A percentile compares a stretch with the other conserved stretches of the same genome.
These are phyloP conservation scores for Cydonia oblonga DNA, from an alignment of 331 rosid genomes.

Conservation along the genomic window DNA sequence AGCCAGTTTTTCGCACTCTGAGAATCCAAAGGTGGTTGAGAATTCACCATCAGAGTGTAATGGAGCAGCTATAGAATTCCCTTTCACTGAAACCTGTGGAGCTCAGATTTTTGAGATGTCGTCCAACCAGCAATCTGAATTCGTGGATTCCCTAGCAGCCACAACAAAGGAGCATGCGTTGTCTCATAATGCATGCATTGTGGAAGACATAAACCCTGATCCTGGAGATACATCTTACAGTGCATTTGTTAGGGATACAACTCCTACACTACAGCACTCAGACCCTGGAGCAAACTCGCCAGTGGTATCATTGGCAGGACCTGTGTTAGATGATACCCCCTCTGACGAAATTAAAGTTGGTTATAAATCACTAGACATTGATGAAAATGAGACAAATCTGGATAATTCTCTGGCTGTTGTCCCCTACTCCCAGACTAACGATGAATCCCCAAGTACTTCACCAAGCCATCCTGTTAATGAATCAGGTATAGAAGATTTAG, in stretches of 20 bases:
- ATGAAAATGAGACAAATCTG: constrained; percentile 21
- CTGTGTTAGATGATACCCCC: constrained; percentile 26
- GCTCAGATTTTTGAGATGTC: constrained; percentile 29
- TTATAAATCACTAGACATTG: constrained; percentile 18
- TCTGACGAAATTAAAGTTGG: constrained; percentile 10
- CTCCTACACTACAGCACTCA: constrained; percentile 14
- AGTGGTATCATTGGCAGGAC: constrained; percentile 12
- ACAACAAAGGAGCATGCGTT: constrained; percentile 16
- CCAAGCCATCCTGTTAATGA: constrained; percentile 24
- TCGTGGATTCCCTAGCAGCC: constrained; percentile 17
- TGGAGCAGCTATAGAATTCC: constrained; percentile 23
- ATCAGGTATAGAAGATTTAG: constrained; percentile 22
- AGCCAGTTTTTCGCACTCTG: constrained; percentile 40
- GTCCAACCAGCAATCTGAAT: constrained; percentile 22
- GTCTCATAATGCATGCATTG: constrained; percentile 18
- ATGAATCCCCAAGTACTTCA: too few species aligned
- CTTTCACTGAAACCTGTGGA: constrained; percentile 23
- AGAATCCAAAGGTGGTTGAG: constrained; percentile 33
- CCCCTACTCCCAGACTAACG: constrained; percentile 16
- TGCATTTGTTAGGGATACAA: constrained; percentile 26
- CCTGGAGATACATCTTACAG: constrained; percentile 27
- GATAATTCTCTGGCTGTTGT: constrained; percentile 26
- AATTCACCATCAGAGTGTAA: constrained; percentile 31
- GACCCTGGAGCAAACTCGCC: constrained; percentile 28
- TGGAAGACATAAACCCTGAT: constrained; percentile 28